Evolutionary conservation across 768 basidiomycete genomes (phyloP), one percentile per base, ranked within the genome.

Genomic region (Cubamyces lactineus): DNA sequence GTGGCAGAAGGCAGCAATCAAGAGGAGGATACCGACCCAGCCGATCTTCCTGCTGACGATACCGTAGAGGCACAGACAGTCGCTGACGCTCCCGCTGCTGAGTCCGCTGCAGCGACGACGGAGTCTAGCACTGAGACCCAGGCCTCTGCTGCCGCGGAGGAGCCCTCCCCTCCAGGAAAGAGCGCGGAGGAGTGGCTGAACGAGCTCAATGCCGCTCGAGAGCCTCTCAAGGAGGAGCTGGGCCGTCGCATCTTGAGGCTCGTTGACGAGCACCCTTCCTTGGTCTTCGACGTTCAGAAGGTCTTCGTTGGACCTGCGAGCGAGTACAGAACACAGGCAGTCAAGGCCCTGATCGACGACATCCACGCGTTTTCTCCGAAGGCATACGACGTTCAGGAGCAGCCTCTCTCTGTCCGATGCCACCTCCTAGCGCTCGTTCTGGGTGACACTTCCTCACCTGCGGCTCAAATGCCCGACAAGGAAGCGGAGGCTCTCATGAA

Each of bases 221-320:
- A 90, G 57, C 79, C 85, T 28, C 73, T 95, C 39, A 85, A 86
- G 64, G 78, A 80, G 9, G 79, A 78, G 21, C 80, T 98, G 63
- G 84, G 89, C 48, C 78, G 80, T 17, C 86, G 86, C 47, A 89
- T 93, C 0, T 77, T 99, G 57, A 75, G 79, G 12, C 82, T 99
- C 30, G 87, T 96, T 48, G 95, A 97, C 70, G 86, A 91, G 64
- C 89, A 95, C 69, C 86, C 91, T 3, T 87, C 89, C 8, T 83
- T 98, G 57, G 86, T 97, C 43, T 97, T 96, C 70, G 94, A 97
- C 71, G 82, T 97, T 40, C 86, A 90, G 66, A 82, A 82, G 24
- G 91, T 92, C 21, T 95, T 97, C 73, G 82, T 91, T 59, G 86
- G 87, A 26, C 78, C 84, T 12, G 78, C 78, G 55, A 82, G 79